These are phyloP conservation scores for Ceratobasidium sp. DNA, from an alignment of 1,284 basidiomycete genomes.

Conservation along the genomic window DNA sequence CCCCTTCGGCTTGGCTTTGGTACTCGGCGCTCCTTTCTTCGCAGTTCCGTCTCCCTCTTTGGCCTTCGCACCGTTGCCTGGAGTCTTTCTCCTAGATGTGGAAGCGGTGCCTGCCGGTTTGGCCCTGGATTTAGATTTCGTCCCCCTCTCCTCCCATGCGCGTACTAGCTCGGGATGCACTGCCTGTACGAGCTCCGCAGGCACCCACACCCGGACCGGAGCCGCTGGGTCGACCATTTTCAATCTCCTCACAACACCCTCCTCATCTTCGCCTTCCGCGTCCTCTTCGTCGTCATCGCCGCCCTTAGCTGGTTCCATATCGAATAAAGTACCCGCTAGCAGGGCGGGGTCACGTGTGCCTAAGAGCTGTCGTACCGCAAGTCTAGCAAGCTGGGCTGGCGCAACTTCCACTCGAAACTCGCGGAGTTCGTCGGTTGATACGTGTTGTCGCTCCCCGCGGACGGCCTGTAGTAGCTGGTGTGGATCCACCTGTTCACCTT, in stretches of 20 bases:
- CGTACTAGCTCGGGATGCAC: constrained; percentile 74
- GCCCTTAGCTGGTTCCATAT: constrained; percentile 51
- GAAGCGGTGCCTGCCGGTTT: not conserved
- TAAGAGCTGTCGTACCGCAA: constrained; percentile 73
- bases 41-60: constrained; percentile 16
- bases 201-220: constrained; percentile 77
- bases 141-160: constrained; percentile 67
- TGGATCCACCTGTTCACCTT: constrained; percentile 54
- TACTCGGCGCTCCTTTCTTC: constrained; percentile 18
- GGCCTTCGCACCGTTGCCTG: not conserved
- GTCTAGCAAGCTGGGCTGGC: constrained; percentile 71
- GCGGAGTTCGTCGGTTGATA: constrained; percentile 74
- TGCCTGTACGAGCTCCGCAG: constrained; percentile 77
- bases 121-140: constrained; percentile 52
- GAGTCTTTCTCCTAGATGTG: constrained; percentile 20
- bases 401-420: constrained; percentile 82
- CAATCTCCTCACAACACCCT: constrained; percentile 40
- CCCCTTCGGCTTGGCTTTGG: constrained; percentile 9
- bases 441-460: constrained; percentile 63
- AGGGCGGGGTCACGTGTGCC: constrained; percentile 66
- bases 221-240: constrained; percentile 51
- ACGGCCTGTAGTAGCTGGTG: constrained; percentile 46
- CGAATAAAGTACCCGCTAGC: constrained; percentile 52
- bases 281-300: constrained; percentile 62
- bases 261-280: constrained; percentile 48